Conservation (phyloP, 257 asterid genomes). For the Solanum chilense region DNA sequence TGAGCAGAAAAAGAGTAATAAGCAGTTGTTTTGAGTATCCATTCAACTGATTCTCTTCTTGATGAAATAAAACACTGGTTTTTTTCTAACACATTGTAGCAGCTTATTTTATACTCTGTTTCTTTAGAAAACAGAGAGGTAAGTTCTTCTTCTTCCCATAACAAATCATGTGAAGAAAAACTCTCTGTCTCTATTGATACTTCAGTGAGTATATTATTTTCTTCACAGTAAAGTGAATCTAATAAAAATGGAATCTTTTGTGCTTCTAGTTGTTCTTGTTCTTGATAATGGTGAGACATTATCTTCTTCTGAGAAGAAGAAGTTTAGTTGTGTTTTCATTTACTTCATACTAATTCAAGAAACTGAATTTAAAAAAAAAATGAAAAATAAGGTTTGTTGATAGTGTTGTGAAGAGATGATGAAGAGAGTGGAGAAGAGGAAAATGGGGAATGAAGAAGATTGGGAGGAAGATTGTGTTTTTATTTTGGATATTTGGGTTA, state of each 20-base stretch:
- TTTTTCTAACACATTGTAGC: not conserved
- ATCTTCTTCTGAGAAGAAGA: conserved; percentile 35
- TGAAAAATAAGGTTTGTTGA: not conserved
- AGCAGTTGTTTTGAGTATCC: conserved; percentile 44
- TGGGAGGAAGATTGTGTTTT: conserved; percentile 11
- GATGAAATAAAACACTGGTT: conserved; percentile 16
- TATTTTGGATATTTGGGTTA: not conserved
- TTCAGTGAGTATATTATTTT: not conserved
- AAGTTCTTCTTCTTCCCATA: conserved; percentile 42
- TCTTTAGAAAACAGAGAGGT: conserved; percentile 42
- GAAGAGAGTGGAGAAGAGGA: not conserved
- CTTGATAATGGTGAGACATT: conserved; percentile 23
- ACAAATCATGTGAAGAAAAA: conserved; percentile 12
- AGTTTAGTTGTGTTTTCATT: not conserved
- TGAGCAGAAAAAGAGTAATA: conserved; percentile 53
- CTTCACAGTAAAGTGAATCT: conserved; percentile 41
- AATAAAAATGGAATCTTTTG: conserved; percentile 14
- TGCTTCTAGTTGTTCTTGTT: not conserved
- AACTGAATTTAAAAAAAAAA: conserved; percentile 2
- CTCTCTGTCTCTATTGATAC: conserved; percentile 9
- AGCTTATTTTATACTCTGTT: conserved; percentile 21
- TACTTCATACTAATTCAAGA: conserved; percentile 22
- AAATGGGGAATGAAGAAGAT: not conserved
- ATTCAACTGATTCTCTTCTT: conserved; percentile 47
- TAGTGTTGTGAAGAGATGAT: not conserved